Conservation (phyloP, 2,329 filamentous ascomycete genomes). For the Fusarium newnesense region DNA sequence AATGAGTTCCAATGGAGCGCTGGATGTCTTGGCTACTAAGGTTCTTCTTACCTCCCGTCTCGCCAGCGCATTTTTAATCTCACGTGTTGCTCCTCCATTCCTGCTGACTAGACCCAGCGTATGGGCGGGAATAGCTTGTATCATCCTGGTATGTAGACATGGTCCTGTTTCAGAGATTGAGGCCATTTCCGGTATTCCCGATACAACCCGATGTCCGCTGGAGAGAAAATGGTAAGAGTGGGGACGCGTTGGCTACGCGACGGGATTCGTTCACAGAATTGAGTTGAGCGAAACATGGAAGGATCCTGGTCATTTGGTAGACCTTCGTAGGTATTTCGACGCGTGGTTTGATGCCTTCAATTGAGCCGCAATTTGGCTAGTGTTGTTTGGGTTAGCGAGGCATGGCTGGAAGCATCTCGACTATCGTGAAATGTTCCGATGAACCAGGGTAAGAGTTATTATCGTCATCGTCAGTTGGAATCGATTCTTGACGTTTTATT, state of each 20-base stretch:
- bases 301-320: not conserved
- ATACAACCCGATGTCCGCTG: not conserved
- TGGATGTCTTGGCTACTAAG: not conserved
- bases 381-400: not conserved
- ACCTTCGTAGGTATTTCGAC: not conserved
- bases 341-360: not conserved
- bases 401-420: not conserved
- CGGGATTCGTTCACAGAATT: not conserved
- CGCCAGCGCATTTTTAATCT: not conserved
- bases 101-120: not conserved
- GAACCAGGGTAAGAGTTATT: not conserved
- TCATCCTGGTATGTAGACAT: rapidly evolving
- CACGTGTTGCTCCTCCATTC: not conserved
- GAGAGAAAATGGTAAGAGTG: not conserved
- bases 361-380: not conserved
- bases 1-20: not conserved
- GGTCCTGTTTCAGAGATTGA: not conserved
- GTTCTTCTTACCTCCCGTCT: not conserved
- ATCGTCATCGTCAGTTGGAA: not conserved
- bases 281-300: not conserved
- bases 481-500: too few species aligned
- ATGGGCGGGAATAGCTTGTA: not conserved
- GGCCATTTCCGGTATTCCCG: not conserved
- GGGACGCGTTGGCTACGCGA: not conserved
- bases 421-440: not conserved